Evolutionary conservation across 495 filamentous ascomycete genomes (phyloP).

Genomic region (Aspergillus panamensis): DNA sequence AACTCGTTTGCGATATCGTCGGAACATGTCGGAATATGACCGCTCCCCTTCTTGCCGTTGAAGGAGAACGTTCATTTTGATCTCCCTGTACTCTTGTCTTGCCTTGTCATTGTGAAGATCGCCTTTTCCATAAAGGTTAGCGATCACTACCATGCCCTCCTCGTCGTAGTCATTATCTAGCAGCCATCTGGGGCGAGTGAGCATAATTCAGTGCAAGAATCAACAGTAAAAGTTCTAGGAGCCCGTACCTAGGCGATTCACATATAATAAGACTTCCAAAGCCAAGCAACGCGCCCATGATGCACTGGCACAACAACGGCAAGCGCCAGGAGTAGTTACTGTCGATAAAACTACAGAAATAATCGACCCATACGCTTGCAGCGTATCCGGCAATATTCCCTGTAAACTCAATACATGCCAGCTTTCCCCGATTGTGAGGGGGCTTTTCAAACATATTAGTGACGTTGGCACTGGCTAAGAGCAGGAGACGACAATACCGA

Average conservation of each 20-base stretch:
- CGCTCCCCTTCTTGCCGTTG: constrained; percentile 92
- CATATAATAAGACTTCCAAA: constrained; percentile 87
- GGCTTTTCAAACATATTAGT: constrained; percentile 47
- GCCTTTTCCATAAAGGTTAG: constrained; percentile 92
- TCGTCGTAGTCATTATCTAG: constrained; percentile 98
- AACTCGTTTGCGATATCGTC: constrained; percentile 82
- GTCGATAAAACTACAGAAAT: constrained; percentile 88
- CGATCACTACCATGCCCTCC: constrained; percentile 96
- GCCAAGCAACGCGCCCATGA: constrained; percentile 84
- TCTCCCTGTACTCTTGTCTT: constrained; percentile 91
- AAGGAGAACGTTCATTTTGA: constrained; percentile 94
- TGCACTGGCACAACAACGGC: constrained; percentile 86
- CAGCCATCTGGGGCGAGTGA: constrained; percentile 65
- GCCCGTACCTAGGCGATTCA: constrained; percentile 84
- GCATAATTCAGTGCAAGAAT: neutral
- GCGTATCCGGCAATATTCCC: constrained; percentile 96
- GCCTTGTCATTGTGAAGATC: constrained; percentile 91
- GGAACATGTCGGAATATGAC: constrained; percentile 92
- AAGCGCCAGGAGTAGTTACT: constrained; percentile 86
- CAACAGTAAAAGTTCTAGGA: neutral
- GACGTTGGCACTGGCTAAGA: neutral
- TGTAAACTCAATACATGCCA: constrained; percentile 97
- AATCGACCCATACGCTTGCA: constrained; percentile 97
- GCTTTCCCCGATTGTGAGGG: constrained; percentile 89
- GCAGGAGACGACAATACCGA: constrained; percentile 30